Base-by-base conservation (phyloP, 805 yeast species). In the Candida alai region DNA sequence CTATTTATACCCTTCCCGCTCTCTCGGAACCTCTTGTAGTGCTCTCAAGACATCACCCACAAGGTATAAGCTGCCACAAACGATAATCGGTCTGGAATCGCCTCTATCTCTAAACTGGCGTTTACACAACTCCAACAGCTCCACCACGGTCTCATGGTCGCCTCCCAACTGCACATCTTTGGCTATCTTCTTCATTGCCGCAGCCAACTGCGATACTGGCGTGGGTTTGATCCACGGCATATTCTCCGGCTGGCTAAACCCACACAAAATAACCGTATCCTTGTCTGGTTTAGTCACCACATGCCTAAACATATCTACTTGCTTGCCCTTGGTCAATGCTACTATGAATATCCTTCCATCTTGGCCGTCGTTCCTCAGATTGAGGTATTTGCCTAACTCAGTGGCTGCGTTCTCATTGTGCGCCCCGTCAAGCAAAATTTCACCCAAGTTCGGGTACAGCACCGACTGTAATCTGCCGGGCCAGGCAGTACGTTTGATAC, bases 391-490 rank as follows among this genome's bases (percentile, higher is more conserved):
- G 0, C 71, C 73, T 19, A 93, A 62, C 48, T 83, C 86, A n/a
- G 60, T 57, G 0, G 96, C 93, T 0, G 97, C 95, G 40, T 80
- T 77, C 5, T 76, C 78, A 52, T 93, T 93, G 54, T 93, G 97
- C 0, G 97, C 97, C 2, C 97, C 97, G 59, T 90, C 97, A 2
- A 93, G 49, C 4, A 93, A 56, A 0, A 78, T 55, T 1, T 35
- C 36, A 5, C 45, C 47, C 2, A 67, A 33, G 2, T 54, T 44
- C 2, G 54, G 32, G 15, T 53, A 46, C 1, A 33, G 32, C 1
- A 58, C 33, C 2, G 49, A 37, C 48, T 93, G 96, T 34, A 93
- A 60, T 40, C 98, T 63, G 1, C 97, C 97, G 0, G 95, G 95
- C 97, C 97, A 89, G 6, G 45, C 42, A 0, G 88, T 80, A 0